Base-by-base conservation (phyloP, 371 early-diverging fungal species). In the Syncephalastrum monosporum region DNA sequence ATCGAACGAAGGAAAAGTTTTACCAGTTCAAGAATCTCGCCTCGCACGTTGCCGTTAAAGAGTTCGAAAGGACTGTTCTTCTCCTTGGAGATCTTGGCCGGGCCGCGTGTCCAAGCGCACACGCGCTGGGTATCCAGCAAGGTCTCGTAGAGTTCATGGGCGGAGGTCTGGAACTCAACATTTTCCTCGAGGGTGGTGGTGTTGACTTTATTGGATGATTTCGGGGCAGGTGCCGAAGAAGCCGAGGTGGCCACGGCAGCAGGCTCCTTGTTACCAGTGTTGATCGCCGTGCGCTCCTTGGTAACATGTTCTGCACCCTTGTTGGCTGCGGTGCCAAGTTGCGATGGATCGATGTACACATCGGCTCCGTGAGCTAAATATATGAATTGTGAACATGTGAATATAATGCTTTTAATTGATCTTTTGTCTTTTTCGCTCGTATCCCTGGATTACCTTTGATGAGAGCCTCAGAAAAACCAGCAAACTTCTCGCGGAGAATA, bases 1-100 rank as follows among this genome's bases (percentile, higher is more conserved):
- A 27, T 24, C 13, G 38, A 10, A 33, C 38, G 38, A 5, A 33
- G 38, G 10, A 33, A 41, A 33, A 41, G 3, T 53, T 65, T 65
- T 71, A 82, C 87, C 55, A 92, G 57, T 67, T 90, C 90, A 44
- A 83, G 62, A 49, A 91, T 78, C 64, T 85, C 80, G 16, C 97
- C 97, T 14, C 88, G 82, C 43, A 97, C 89, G 65, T 94, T 93
- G 29, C 93, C 95, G 21, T 84, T 90, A 71, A 97, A 94, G 51
- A 96, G 69, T 56, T 80, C 81, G 75, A 91, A 93, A 55, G 65
- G 62, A 23, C 77, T 59, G 21, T 89, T 91, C 13, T 81, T 69
- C 57, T 82, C 72, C 27, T 61, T 56, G 5, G 77, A 67, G n/a
- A 84, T 68, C 47, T 78, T 79, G 55, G 79, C 83, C 61, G 74